Conservation (phyloP, 2,329 filamentous ascomycete species). For the Hirsutella minnesotensis region DNA sequence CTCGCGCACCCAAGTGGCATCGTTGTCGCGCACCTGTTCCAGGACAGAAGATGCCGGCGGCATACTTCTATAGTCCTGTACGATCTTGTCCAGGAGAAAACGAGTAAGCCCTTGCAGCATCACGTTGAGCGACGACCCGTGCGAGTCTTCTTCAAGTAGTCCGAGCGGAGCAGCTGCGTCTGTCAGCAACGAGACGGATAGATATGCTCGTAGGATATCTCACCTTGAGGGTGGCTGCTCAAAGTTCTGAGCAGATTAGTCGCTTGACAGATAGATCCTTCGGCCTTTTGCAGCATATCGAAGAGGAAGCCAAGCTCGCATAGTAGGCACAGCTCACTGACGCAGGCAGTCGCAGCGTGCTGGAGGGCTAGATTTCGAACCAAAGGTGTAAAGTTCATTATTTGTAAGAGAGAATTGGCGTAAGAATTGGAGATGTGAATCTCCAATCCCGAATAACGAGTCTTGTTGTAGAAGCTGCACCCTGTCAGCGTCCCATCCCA, state of each 20-base stretch:
- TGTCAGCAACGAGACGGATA: not conserved
- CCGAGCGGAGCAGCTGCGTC: slow-evolving; percentile 55
- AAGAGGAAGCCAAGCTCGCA: slow-evolving; percentile 94
- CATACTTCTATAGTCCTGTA: slow-evolving; percentile 62
- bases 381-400: slow-evolving; percentile 82
- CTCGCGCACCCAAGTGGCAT: slow-evolving; percentile 8
- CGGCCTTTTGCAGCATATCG: slow-evolving; percentile 96
- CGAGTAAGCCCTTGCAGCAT: slow-evolving; percentile 81
- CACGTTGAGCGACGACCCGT: slow-evolving; percentile 58
- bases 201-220: slow-evolving; percentile 7
- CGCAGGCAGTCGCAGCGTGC: slow-evolving; percentile 76
- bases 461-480: slow-evolving; percentile 82
- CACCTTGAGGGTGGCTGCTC: slow-evolving; percentile 67
- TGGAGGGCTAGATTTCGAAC: slow-evolving; percentile 80
- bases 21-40: slow-evolving; percentile 46
- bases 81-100: slow-evolving; percentile 74
- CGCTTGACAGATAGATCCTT: slow-evolving; percentile 87
- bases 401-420: slow-evolving; percentile 80
- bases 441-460: slow-evolving; percentile 80
- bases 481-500: slow-evolving; percentile 8
- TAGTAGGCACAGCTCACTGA: slow-evolving; percentile 72
- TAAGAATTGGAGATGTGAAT: slow-evolving; percentile 97
- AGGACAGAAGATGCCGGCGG: slow-evolving; percentile 49
- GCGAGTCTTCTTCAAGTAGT: slow-evolving; percentile 73
- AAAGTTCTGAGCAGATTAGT: slow-evolving; percentile 90